Evolutionary conservation across 2,329 filamentous ascomycete genomes (phyloP), one percentile per base, ranked within the genome.

Genomic region (Dothideomycetes sp.): DNA sequence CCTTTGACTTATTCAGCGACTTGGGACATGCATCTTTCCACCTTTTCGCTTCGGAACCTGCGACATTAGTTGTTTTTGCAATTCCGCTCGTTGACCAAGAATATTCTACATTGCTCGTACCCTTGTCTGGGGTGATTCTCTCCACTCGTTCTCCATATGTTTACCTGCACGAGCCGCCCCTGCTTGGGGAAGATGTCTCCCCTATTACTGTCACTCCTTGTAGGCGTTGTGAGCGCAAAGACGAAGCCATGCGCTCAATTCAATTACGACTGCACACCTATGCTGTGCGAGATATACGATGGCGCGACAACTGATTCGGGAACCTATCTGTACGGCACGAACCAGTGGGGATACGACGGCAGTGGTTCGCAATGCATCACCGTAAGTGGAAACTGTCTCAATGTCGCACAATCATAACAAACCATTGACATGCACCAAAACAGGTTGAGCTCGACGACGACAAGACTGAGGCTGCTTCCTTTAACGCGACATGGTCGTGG

Each of bases 91-190:
- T 37, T 40, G 32, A 40, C 30, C 38, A 40, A 40, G 35, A 40
- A 40, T 19, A 32, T 29, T 36, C 32, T 17, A 18, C 16, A 41
- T 16, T 29, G 22, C 15, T 17, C 22, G 12, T 16, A 12, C 34
- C n/a, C 19, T 36, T 33, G n/a, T 16, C n/a, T 9, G 32, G 14
- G 16, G 32, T 19, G 7, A 16, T 16, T 17, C 32, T 17, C 39
- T 41, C 39, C 39, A 37, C 39, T 41, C 39, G 34, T 41, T 34
- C 39, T 41, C 39, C 39, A 41, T 33, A 41, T 41, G 39, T 41
- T 34, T 41, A 36, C 39, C 39, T 41, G 39, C 39, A 41, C 33
- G 39, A 34, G 33, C 29, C 16, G 36, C 34, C 39, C 34, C 31
- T 31, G 19, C 27, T 34, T 37, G 29, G 39, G 34, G 29, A 41